Base-by-base conservation (phyloP, 2,329 filamentous ascomycete species). In the Aspergillus nomiae region DNA sequence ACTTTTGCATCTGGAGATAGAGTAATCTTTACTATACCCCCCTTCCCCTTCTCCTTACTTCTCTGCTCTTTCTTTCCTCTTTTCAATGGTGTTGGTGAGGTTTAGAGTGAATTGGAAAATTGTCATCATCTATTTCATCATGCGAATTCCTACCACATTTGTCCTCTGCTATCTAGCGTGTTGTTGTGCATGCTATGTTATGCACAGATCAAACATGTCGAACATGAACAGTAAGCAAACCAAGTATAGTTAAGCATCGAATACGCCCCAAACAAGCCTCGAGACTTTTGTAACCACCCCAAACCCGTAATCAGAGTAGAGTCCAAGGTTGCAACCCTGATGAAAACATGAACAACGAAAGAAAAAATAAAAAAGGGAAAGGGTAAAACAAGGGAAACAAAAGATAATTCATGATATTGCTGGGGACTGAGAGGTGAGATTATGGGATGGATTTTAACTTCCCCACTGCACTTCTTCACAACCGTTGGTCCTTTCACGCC, bases 21-120 rank as follows among this genome's bases (percentile, higher is more conserved):
- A 69, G 7, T 65, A 67, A 64, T 67, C 58, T 63, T 71, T 71
- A 57, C 62, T 69, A 71, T 72, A 72, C 71, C 71, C 69, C 65
- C 61, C 64, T 63, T 64, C 60, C 60, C 62, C 51, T 55, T n/a
- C 19, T 59, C 11, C 38, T 41, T n/a, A 41, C 38, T n/a, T 41
- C 11, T 11, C 16, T 14, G 8, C 21, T 14, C n/a, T 60, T 48
- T 41, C 9, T 51, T n/a, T 19, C 21, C 11, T 21, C 24, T 4
- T 46, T 46, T 28, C 10, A 26, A 26, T 16, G 45, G 45, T 28
- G 12, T 26, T 48, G 24, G 45, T 24, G 45, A 7, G 45, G 45
- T 26, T 12, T 51, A 32, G 28, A n/a, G 11, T 41, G 24, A 54
- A 59, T 21, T 41, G 19, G 45, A 55, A 43, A 24, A 64, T 63